Evolutionary conservation across 345 rosid species (phyloP).

Genomic region (Theobroma cacao): DNA sequence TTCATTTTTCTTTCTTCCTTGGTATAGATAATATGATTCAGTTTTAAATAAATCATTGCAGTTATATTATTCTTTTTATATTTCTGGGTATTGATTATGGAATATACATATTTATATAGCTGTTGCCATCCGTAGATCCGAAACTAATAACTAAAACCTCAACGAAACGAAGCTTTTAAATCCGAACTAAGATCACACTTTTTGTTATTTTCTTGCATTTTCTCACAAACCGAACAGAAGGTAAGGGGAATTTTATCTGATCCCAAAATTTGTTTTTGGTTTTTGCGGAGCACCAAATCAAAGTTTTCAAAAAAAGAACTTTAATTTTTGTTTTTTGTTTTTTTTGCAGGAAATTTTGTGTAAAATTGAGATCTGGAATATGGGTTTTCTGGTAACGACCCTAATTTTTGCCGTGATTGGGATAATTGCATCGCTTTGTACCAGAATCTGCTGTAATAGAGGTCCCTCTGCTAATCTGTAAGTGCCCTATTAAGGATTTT

Average conservation of each 20-base stretch:
- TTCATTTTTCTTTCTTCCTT: no score
- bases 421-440: slow-evolving; percentile 69
- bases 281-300: not conserved
- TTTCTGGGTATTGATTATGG: no score
- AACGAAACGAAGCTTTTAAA: no score
- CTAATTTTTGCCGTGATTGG: slow-evolving; percentile 80
- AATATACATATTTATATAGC: no score
- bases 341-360: slow-evolving; percentile 23
- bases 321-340: not conserved
- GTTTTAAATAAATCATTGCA: no score
- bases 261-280: not conserved
- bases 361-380: slow-evolving; percentile 35
- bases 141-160: no score
- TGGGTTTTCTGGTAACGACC: slow-evolving; percentile 91
- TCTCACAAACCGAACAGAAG: not conserved
- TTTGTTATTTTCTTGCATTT: not conserved
- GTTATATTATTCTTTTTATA: no score
- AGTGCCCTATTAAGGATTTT: slow-evolving; percentile 14
- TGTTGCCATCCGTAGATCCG: no score
- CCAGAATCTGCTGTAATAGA: slow-evolving; percentile 85
- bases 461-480: slow-evolving; percentile 94
- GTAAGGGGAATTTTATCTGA: not conserved
- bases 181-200: not conserved
- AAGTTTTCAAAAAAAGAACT: not conserved
- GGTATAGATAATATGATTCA: no score